Conservation (phyloP, 208 protist species). For the Crithidia bombi region DNA sequence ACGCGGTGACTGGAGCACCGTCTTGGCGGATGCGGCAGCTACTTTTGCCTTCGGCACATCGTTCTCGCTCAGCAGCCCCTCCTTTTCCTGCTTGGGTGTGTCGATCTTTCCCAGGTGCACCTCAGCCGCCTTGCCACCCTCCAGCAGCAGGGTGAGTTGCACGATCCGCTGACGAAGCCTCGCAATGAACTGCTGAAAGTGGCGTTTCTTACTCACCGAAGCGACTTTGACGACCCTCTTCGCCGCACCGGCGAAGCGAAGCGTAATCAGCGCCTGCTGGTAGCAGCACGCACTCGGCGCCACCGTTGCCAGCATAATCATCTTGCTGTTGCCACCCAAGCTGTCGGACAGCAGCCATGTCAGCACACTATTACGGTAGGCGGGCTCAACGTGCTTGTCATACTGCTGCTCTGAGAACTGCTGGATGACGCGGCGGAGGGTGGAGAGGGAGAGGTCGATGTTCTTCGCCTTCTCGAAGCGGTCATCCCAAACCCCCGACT, state of each 20-base stretch:
- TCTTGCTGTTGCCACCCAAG: conserved; percentile 90
- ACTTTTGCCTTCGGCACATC: conserved; percentile 47
- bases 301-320: conserved; percentile 88
- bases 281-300: conserved; percentile 83
- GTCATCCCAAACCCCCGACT: conserved; percentile 91
- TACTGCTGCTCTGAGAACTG: conserved; percentile 82
- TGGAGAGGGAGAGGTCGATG: conserved; percentile 97
- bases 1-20: conserved; percentile 45
- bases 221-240: conserved; percentile 89
- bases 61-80: conserved; percentile 47
- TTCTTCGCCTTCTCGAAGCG: conserved; percentile 95
- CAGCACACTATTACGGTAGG: conserved; percentile 90
- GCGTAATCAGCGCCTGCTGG: conserved; percentile 86
- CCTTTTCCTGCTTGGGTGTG: conserved; percentile 44
- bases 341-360: conserved; percentile 89
- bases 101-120: conserved; percentile 63
- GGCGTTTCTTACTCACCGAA: conserved; percentile 83
- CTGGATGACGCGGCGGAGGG: conserved; percentile 89
- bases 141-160: conserved; percentile 78
- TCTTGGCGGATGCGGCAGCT: conserved; percentile 40
- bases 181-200: conserved; percentile 78
- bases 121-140: conserved; percentile 68
- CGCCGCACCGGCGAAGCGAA: conserved; percentile 85
- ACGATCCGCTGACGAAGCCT: conserved; percentile 81
- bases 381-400: conserved; percentile 63